phyloP scores from a whole-genome alignment of 176 grass and related monocot species.

The Musa troglodytarum region DNA sequence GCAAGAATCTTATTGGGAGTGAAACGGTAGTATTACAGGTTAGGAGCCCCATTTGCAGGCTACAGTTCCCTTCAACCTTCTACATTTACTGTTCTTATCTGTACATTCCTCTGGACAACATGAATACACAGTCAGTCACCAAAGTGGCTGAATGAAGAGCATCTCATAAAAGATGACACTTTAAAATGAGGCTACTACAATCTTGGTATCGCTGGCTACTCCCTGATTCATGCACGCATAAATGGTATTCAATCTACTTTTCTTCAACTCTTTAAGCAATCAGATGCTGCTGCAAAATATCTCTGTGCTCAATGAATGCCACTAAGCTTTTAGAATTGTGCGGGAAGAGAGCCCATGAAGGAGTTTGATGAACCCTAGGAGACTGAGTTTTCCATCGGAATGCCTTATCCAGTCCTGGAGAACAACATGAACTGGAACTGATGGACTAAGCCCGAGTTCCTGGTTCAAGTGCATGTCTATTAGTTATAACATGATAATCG shows the following conservation, averaged over 20 bases:
- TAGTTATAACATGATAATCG: neutral
- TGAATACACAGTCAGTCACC: neutral
- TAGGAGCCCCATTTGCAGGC: neutral
- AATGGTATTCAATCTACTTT: neutral
- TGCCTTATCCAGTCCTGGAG: constrained; percentile 98
- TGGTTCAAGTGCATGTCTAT: constrained; percentile 15
- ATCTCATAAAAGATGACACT: neutral
- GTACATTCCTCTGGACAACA: constrained; percentile 43
- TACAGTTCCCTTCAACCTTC: neutral
- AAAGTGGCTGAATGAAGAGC: neutral
- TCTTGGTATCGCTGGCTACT: neutral
- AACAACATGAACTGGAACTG: constrained; percentile 85
- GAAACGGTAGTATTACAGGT: neutral
- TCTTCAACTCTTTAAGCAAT: constrained; percentile 21
- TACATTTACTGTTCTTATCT: constrained; percentile 36
- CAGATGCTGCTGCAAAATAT: constrained; percentile 30
- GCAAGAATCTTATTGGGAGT: constrained; percentile 12
- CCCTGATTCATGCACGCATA: neutral
- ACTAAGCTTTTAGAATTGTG: constrained; percentile 55
- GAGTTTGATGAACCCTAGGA: constrained; percentile 95
- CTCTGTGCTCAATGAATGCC: constrained; percentile 25
- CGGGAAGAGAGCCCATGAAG: constrained; percentile 74
- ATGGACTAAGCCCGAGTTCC: constrained; percentile 93
- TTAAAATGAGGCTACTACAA: neutral
- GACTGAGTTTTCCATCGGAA: constrained; percentile 85